Base-by-base conservation (phyloP, 306 rosid genomes). In the Bauhinia variegata region DNA sequence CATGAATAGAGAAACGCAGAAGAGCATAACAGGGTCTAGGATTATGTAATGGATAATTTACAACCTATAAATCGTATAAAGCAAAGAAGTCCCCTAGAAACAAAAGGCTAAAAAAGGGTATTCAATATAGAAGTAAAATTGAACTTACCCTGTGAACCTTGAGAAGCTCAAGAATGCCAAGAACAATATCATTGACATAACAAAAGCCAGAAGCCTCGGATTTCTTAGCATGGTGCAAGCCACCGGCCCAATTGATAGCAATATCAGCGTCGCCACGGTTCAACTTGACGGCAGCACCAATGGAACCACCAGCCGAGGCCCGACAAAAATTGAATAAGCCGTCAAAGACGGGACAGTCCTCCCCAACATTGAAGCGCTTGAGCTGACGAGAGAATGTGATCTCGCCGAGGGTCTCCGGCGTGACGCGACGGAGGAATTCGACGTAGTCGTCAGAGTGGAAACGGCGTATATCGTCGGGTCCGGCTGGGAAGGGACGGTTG, bases 171-270 rank as follows among this genome's bases (percentile, higher is more conserved):
- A 91, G 95, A 59, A 91, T 88, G 11, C 96, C 97, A 4, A 91
- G 87, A 0, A 91, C 97, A 63, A 91, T 91, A 65, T 91, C 97
- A 44, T 91, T 91, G 63, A 91, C 97, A 32, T 91, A 91, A 59
- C 97, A 91, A 55, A 91, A 91, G 0, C 97, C 97, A 7, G 97
- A 91, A 11, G 96, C 97, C 68, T 91, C 96, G 11, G 96, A 72
- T 75, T 86, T 89, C 86, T 89, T 89, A 0, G 96, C 96, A 43
- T 89, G 96, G 68, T 89, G 96, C 14, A 89, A 65, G 0, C 96
- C 92, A 3, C 96, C 96, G 43, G 96, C 92, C 92, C 90, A 89
- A 39, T 89, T 86, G 55, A 89, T 38, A 2, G 96, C 92, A 54
- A 89, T 89, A 12, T 89, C 96, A 0, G 88, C 82, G 55, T 89